Percentiles rank a stretch among this genome's conserved stretches.
Evolutionary conservation across 169 alveolate species (phyloP).

Genomic region (Eimeria sp.): DNA sequence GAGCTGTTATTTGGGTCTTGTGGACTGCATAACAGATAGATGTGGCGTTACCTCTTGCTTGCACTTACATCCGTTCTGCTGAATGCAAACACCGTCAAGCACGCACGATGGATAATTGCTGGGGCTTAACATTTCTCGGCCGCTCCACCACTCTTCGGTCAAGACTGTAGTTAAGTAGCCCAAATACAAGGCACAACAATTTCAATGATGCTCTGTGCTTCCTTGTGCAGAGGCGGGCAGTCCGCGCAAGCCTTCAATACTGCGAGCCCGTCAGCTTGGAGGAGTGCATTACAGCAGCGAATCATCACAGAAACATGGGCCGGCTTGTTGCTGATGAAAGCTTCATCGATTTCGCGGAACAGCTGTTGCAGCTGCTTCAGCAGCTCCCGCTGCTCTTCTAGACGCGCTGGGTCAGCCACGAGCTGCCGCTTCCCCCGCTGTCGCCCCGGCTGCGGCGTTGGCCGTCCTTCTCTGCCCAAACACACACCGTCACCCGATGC

Average conservation of each 20-base stretch:
- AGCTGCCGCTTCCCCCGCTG: slow-evolving; percentile 9
- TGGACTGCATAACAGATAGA: neutral
- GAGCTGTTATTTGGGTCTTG: neutral
- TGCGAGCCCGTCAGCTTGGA: slow-evolving; percentile 74
- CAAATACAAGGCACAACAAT: slow-evolving; percentile 83
- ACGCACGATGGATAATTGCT: neutral
- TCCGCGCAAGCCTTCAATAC: slow-evolving; percentile 78
- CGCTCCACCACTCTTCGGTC: neutral
- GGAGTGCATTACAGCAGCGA: slow-evolving; percentile 83
- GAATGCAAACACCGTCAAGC: neutral
- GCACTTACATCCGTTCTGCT: neutral
- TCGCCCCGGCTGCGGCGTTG: neutral
- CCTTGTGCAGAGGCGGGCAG: slow-evolving; percentile 44
- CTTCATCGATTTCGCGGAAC: slow-evolving; percentile 35
- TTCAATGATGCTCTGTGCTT: slow-evolving; percentile 77
- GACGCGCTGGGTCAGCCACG: slow-evolving; percentile 30
- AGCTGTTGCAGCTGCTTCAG: slow-evolving; percentile 57
- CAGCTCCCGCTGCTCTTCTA: slow-evolving; percentile 60
- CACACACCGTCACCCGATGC: neutral
- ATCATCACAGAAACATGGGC: slow-evolving; percentile 80
- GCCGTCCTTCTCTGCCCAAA: neutral
- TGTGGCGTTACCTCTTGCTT: neutral
- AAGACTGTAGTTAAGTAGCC: slow-evolving; percentile 42
- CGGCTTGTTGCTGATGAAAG: slow-evolving; percentile 51
- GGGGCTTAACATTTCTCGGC: neutral